A percentile compares a stretch with the other conserved stretches of the same genome.
phyloP scores from a whole-genome alignment of 129 eudicot genomes.

The Helianthus annuus region DNA sequence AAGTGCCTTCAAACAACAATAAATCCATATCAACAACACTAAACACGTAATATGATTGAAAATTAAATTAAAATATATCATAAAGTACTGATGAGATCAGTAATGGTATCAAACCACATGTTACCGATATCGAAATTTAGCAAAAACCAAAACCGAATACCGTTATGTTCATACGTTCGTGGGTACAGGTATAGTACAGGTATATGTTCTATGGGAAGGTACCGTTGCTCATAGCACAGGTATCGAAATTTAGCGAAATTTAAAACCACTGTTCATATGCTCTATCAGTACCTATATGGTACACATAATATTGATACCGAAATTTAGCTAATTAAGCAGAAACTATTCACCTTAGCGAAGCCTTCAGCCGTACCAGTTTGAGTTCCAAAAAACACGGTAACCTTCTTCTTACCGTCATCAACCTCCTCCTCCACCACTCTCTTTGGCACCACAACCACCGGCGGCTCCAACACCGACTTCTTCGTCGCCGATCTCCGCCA shows the following conservation, averaged over 20 bases:
- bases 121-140: no score
- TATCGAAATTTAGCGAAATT: no score
- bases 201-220: no score
- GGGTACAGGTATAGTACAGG: no score
- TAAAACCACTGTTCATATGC: no score
- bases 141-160: no score
- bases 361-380: conserved; percentile 96
- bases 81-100: background rate
- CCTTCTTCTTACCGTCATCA: conserved; percentile 58
- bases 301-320: no score
- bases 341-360: conserved; percentile 66
- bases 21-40: conserved; percentile 26
- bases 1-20: conserved; percentile 59
- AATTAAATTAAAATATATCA: background rate
- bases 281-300: no score
- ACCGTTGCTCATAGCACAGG: no score
- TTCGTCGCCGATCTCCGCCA: conserved; percentile 63
- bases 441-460: conserved; percentile 48
- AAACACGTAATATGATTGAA: background rate
- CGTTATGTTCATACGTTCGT: no score
- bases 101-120: no score
- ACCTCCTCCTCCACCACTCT: conserved; percentile 50
- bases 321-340: background rate
- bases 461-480: conserved; percentile 39
- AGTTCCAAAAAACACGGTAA: conserved; percentile 70